phyloP scores from a whole-genome alignment of 495 filamentous ascomycete genomes.

The Chaetomium tenue region DNA sequence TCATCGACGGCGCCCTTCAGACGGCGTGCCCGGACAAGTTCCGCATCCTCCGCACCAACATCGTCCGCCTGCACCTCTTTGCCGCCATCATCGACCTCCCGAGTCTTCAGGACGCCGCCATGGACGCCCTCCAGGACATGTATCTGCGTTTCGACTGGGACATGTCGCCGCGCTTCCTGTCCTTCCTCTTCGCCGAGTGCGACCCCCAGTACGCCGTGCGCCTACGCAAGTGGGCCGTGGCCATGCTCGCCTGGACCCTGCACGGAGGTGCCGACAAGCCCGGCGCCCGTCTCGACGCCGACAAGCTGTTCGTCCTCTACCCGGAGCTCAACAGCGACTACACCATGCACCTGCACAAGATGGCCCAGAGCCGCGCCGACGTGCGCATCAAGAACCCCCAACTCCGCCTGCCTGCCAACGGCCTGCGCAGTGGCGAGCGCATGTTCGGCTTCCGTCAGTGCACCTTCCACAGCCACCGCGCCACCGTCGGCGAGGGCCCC shows the following conservation, averaged over 20 bases:
- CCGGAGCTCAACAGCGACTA: slow-evolving; percentile 45
- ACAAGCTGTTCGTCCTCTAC: slow-evolving; percentile 38
- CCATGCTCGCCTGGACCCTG: slow-evolving; percentile 50
- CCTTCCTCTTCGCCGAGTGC: slow-evolving; percentile 47
- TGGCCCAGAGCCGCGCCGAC: slow-evolving; percentile 43
- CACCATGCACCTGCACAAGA: slow-evolving; percentile 43
- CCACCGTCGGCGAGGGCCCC: slow-evolving; percentile 42
- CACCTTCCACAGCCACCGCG: slow-evolving; percentile 49
- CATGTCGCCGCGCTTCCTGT: slow-evolving; percentile 44
- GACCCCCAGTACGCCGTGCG: slow-evolving; percentile 41
- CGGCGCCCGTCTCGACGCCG: slow-evolving; percentile 28
- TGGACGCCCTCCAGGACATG: slow-evolving; percentile 51
- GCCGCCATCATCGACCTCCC: slow-evolving; percentile 44
- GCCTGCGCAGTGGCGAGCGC: slow-evolving; percentile 45
- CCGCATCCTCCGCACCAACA: slow-evolving; percentile 34
- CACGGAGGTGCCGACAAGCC: slow-evolving; percentile 27
- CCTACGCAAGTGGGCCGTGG: slow-evolving; percentile 49
- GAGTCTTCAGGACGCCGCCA: slow-evolving; percentile 46
- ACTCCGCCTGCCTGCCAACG: slow-evolving; percentile 47
- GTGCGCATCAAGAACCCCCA: slow-evolving; percentile 51
- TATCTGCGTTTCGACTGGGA: slow-evolving; percentile 52
- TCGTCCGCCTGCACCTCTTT: slow-evolving; percentile 49
- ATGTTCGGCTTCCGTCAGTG: slow-evolving; percentile 51
- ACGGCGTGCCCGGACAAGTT: slow-evolving; percentile 30
- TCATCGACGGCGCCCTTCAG: slow-evolving; percentile 41